These are phyloP conservation scores for Rhodotorula sp. DNA, from an alignment of 1,284 basidiomycete genomes.

Conservation along the genomic window DNA sequence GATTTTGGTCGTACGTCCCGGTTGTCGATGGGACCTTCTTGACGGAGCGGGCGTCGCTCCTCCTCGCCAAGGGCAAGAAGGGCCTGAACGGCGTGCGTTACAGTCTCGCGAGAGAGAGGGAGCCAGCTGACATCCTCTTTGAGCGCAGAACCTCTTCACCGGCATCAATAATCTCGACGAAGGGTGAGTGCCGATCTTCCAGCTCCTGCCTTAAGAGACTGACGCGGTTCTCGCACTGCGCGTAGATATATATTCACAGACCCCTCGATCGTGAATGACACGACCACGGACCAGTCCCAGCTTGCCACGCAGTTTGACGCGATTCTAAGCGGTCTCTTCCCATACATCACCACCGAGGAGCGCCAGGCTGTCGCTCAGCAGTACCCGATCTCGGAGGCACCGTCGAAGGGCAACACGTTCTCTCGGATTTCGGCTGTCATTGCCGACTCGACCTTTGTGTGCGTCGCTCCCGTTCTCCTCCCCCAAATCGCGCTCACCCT, in stretches of 20 bases:
- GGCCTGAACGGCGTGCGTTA: background rate
- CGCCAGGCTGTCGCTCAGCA: background rate
- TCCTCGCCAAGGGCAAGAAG: background rate
- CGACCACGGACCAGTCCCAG: background rate
- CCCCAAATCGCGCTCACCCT: background rate
- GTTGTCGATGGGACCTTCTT: background rate
- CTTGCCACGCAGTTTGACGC: slow-evolving; percentile 4
- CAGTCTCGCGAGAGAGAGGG: background rate
- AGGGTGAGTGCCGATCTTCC: background rate
- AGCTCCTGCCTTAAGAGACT: background rate
- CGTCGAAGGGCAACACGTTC: background rate
- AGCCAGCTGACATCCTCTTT: background rate
- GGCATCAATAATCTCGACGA: background rate
- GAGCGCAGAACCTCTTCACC: background rate
- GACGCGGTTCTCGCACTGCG: background rate
- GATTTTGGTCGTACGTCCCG: background rate
- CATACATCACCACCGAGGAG: background rate
- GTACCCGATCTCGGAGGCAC: background rate
- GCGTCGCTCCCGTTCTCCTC: background rate
- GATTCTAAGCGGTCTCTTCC: background rate
- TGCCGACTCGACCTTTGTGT: slow-evolving; percentile 1
- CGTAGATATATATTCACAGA: background rate
- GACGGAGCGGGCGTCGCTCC: background rate
- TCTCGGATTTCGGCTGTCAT: background rate
- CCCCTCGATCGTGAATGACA: background rate